A percentile compares a stretch with the other conserved stretches of the same genome.
phyloP scores from a whole-genome alignment of 1,284 basidiomycete genomes.

The Mycosarcoma maydis region DNA sequence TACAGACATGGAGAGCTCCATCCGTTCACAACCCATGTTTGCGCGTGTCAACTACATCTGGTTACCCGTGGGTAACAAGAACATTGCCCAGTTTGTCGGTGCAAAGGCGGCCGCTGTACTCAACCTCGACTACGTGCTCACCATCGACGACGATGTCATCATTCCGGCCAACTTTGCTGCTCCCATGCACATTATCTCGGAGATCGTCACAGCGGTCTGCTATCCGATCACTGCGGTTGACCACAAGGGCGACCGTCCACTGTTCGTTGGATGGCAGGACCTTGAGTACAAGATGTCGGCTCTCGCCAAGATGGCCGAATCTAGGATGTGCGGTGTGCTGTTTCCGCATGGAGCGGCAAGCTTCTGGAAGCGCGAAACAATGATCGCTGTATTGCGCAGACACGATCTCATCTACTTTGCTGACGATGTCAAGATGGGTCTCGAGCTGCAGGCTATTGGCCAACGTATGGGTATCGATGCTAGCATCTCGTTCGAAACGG shows the following conservation, averaged over 20 bases:
- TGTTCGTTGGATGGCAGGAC: constrained; percentile 43
- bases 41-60: constrained; percentile 41
- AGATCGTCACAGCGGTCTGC: constrained; percentile 29
- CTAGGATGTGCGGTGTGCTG: constrained; percentile 26
- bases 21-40: constrained; percentile 33
- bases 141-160: constrained; percentile 45
- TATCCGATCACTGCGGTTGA: constrained; percentile 40
- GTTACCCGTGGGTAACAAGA: constrained; percentile 39
- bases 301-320: constrained; percentile 36
- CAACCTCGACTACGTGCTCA: constrained; percentile 32
- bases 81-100: constrained; percentile 41
- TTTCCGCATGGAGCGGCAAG: constrained; percentile 37
- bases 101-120: constrained; percentile 24
- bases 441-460: constrained; percentile 31
- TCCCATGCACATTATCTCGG: constrained; percentile 34
- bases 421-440: constrained; percentile 43
- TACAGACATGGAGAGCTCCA: constrained; percentile 13
- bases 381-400: constrained; percentile 23
- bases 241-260: constrained; percentile 37
- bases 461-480: constrained; percentile 25
- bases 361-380: constrained; percentile 35
- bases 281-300: constrained; percentile 46
- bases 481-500: constrained; percentile 33
- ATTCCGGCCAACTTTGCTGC: constrained; percentile 38
- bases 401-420: constrained; percentile 41